A percentile compares a stretch with the other conserved stretches of the same genome.
Conservation (phyloP, 2,329 filamentous ascomycete genomes). For the Sclerotinia subarctica region DNA sequence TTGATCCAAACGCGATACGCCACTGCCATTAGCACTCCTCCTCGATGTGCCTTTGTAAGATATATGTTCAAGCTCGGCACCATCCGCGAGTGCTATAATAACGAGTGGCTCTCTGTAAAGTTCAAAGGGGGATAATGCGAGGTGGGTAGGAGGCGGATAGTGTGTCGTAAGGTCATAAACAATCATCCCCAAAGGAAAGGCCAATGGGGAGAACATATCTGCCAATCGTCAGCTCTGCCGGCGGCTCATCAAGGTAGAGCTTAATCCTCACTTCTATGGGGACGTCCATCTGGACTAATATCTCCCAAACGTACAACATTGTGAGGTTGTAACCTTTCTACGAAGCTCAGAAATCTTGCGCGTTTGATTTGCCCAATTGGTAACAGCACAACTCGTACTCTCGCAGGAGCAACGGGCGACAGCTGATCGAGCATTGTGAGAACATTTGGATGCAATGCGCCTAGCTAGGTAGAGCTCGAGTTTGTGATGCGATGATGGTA, state of each 20-base stretch:
- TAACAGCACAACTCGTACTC: conserved; percentile 81
- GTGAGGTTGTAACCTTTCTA: conserved; percentile 73
- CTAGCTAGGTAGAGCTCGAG: conserved; percentile 22
- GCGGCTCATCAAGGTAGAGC: background rate
- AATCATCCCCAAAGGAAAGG: conserved; percentile 80
- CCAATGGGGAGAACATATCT: conserved; percentile 93
- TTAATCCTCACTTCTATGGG: conserved; percentile 72
- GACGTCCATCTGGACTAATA: conserved; percentile 78
- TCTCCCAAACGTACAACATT: conserved; percentile 82
- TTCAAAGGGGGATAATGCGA: conserved; percentile 83
- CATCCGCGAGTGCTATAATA: conserved; percentile 82
- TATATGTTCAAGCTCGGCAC: conserved; percentile 59
- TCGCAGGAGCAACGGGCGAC: conserved; percentile 85
- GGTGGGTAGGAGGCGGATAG: conserved; percentile 73
- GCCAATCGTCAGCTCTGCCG: conserved; percentile 31
- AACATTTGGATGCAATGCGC: conserved; percentile 44
- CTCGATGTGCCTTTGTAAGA: conserved; percentile 56
- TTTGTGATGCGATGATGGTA: background rate
- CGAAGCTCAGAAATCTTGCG: conserved; percentile 74
- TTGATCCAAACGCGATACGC: conserved; percentile 48
- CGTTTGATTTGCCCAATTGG: conserved; percentile 84
- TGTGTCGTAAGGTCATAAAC: conserved; percentile 85
- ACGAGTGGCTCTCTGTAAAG: conserved; percentile 80
- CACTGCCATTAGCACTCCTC: conserved; percentile 50
- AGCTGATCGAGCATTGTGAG: conserved; percentile 83